These are phyloP conservation scores for Trypanosomatidae sp. DNA, from an alignment of 208 protist genomes.

Conservation along the genomic window DNA sequence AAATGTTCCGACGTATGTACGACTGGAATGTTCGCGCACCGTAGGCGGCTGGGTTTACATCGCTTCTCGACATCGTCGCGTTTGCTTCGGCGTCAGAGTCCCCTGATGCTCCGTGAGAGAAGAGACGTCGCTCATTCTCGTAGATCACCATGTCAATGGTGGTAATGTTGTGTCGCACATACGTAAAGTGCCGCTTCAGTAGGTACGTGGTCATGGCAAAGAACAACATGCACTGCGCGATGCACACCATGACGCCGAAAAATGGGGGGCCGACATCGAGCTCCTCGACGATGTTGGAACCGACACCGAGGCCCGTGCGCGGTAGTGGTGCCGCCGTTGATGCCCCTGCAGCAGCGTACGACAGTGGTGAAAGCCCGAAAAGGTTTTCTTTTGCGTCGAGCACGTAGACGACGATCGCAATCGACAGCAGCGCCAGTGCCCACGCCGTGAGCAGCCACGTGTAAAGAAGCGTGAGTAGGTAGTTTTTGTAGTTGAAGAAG, in stretches of 20 bases:
- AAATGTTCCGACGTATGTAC: slow-evolving; percentile 57
- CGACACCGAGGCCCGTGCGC: slow-evolving; percentile 30
- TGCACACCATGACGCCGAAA: slow-evolving; percentile 80
- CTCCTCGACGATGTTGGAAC: slow-evolving; percentile 35
- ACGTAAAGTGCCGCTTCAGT: slow-evolving; percentile 60
- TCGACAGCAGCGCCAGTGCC: slow-evolving; percentile 51
- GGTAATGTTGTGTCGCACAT: slow-evolving; percentile 81
- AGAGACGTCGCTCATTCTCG: slow-evolving; percentile 34
- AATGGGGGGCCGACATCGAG: slow-evolving; percentile 67
- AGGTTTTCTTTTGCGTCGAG: slow-evolving; percentile 4
- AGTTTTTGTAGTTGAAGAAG: slow-evolving; percentile 94
- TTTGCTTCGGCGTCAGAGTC: slow-evolving; percentile 22
- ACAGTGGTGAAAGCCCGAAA: neutral
- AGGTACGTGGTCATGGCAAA: slow-evolving; percentile 72
- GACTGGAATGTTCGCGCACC: slow-evolving; percentile 12
- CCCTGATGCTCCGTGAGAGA: slow-evolving; percentile 10
- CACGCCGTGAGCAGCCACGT: slow-evolving; percentile 72
- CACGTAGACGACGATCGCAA: slow-evolving; percentile 34
- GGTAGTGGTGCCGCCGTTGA: neutral
- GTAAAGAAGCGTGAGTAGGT: slow-evolving; percentile 81
- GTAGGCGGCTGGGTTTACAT: neutral
- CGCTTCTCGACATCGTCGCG: neutral
- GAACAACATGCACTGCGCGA: slow-evolving; percentile 61
- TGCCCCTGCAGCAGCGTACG: neutral
- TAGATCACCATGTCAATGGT: slow-evolving; percentile 87